Percentiles rank a stretch among this genome's conserved stretches.
Evolutionary conservation across 305 asterid species (phyloP).

Genomic region (Fraxinus greggii): DNA sequence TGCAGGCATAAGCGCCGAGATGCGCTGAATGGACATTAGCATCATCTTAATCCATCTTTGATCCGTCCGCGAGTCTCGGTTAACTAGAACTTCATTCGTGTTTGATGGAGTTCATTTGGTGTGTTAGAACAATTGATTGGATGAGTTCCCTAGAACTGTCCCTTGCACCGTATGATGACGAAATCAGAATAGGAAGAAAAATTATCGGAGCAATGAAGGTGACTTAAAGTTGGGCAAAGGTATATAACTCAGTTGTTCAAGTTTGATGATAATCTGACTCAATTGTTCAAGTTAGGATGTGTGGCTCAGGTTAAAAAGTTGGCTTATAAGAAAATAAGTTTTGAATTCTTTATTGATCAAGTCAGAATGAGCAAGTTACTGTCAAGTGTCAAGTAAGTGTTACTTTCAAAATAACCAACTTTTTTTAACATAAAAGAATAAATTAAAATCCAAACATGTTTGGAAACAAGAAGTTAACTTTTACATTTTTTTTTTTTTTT

Average conservation of each 20-base stretch:
- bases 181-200: constrained; percentile 20
- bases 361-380: background rate
- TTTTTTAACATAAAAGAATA: background rate
- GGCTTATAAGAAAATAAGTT: background rate
- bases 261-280: background rate
- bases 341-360: background rate
- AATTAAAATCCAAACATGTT: background rate
- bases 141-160: constrained; percentile 51
- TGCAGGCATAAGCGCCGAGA: constrained; percentile 94
- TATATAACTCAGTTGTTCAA: background rate
- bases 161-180: constrained; percentile 39
- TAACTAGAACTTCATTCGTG: constrained; percentile 40
- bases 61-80: constrained; percentile 49
- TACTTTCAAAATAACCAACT: background rate
- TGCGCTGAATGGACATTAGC: constrained; percentile 38
- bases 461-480: background rate
- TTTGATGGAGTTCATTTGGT: constrained; percentile 35
- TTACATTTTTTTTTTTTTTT: background rate
- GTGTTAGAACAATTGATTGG: constrained; percentile 35
- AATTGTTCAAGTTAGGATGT: background rate
- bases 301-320: background rate
- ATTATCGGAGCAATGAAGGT: background rate
- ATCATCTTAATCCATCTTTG: constrained; percentile 12
- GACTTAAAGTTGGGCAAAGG: background rate
- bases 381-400: background rate